These are phyloP conservation scores for Entelexis paramagnoliae DNA, from an alignment of 1,139 yeast species.

Conservation along the genomic window DNA sequence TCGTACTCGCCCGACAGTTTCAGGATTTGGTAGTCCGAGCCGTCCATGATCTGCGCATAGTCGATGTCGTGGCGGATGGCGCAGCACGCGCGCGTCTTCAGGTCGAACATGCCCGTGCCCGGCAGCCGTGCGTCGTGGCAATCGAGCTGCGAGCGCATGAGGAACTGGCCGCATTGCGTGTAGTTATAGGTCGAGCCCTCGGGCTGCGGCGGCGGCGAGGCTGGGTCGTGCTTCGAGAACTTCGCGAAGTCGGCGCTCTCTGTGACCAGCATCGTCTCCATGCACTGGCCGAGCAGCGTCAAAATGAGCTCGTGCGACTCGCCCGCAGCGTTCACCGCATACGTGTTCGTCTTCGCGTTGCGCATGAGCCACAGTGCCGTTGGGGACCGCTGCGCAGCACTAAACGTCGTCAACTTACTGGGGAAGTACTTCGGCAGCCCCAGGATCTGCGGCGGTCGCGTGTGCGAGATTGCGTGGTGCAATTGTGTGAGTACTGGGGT, in stretches of 20 bases:
- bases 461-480: conserved; percentile 57
- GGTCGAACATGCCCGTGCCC: conserved; percentile 84
- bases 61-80: conserved; percentile 70
- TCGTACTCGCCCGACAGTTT: conserved; percentile 55
- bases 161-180: conserved; percentile 53
- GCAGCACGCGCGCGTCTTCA: conserved; percentile 83
- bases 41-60: conserved; percentile 47
- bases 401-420: conserved; percentile 29
- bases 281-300: conserved; percentile 66
- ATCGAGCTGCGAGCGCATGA: conserved; percentile 86
- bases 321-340: conserved; percentile 61
- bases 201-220: conserved; percentile 20
- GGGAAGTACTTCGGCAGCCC: conserved; percentile 40
- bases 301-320: conserved; percentile 59
- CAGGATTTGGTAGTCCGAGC: conserved; percentile 56
- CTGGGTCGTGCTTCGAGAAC: conserved; percentile 23
- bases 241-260: conserved; percentile 31
- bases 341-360: conserved; percentile 35
- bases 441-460: conserved; percentile 41
- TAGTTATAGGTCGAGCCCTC: conserved; percentile 49
- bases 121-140: conserved; percentile 69
- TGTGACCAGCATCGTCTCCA: conserved; percentile 64
- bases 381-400: conserved; percentile 35
- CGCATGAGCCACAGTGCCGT: conserved; percentile 38
- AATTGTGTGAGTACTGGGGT: conserved; percentile 65